Conservation (phyloP, 148 eudicot genomes). For the Amaranthus hypochondriacus region DNA sequence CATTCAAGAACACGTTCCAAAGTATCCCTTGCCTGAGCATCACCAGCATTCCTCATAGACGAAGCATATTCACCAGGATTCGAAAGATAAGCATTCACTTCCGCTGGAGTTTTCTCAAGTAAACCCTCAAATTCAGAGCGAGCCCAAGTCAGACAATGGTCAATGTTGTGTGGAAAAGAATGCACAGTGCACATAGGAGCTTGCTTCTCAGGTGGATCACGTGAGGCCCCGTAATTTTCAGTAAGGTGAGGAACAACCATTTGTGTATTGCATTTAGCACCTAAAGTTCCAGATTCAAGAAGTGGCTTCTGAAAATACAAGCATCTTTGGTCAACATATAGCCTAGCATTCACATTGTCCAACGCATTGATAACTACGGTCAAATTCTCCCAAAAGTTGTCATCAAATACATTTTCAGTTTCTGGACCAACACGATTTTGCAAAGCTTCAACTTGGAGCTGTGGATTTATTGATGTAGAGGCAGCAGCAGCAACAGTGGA, state of each 20-base stretch:
- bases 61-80: slow-evolving; percentile 64
- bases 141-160: slow-evolving; percentile 96
- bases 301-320: slow-evolving; percentile 90
- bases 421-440: slow-evolving; percentile 93
- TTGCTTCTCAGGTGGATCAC: slow-evolving; percentile 95
- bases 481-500: slow-evolving; percentile 94
- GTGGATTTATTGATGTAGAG: slow-evolving; percentile 59
- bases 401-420: slow-evolving; percentile 82
- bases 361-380: slow-evolving; percentile 70
- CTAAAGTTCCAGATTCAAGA: slow-evolving; percentile 90
- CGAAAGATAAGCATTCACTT: slow-evolving; percentile 79
- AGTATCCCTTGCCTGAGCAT: slow-evolving; percentile 87
- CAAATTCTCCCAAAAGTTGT: slow-evolving; percentile 78
- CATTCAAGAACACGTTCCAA: slow-evolving; percentile 75
- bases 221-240: slow-evolving; percentile 93
- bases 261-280: slow-evolving; percentile 93
- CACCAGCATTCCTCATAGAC: slow-evolving; percentile 77
- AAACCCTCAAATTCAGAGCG: slow-evolving; percentile 87
- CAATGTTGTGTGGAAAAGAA: slow-evolving; percentile 89
- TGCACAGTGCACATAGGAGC: slow-evolving; percentile 97
- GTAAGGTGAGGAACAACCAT: slow-evolving; percentile 93
- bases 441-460: slow-evolving; percentile 58
- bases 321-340: slow-evolving; percentile 89
- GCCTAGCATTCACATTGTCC: slow-evolving; percentile 90
- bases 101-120: slow-evolving; percentile 86